phyloP scores from a whole-genome alignment of 2,329 filamentous ascomycete genomes.

The Teratosphaeria nubilosa region DNA sequence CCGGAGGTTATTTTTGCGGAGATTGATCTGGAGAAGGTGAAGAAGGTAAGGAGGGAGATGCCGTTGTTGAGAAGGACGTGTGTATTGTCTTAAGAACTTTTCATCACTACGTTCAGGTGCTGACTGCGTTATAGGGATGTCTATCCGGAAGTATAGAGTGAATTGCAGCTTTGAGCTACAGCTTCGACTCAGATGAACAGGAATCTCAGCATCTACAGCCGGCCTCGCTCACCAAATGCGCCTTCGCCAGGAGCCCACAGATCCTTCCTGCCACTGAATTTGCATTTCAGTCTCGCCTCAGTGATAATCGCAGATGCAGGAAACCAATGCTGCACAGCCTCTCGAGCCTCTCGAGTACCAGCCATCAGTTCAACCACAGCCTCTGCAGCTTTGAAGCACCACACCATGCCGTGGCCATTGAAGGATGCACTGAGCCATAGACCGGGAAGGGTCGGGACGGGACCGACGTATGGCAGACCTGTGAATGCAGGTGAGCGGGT shows the following conservation, averaged over 20 bases:
- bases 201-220: not conserved
- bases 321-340: constrained; percentile 38
- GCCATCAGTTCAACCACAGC: constrained; percentile 45
- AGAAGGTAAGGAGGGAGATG: constrained; percentile 27
- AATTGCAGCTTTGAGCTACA: too few species aligned
- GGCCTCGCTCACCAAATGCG: constrained; percentile 4
- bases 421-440: constrained; percentile 52
- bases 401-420: constrained; percentile 46
- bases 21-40: constrained; percentile 28
- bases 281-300: constrained; percentile 32
- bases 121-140: constrained; percentile 18
- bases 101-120: constrained; percentile 3
- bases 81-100: constrained; percentile 10
- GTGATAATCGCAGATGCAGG: constrained; percentile 42
- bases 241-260: constrained; percentile 5
- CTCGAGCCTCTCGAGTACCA: constrained; percentile 21
- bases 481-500: not conserved
- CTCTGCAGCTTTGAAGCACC: constrained; percentile 42
- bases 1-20: constrained; percentile 33
- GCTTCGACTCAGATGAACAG: too few species aligned
- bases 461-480: constrained; percentile 37
- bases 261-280: constrained; percentile 10
- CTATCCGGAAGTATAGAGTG: constrained; percentile 16
- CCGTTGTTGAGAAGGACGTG: constrained; percentile 28
- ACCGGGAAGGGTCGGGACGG: constrained; percentile 32